Base-by-base conservation (phyloP, 768 basidiomycete genomes). In the Lactarius quietus region DNA sequence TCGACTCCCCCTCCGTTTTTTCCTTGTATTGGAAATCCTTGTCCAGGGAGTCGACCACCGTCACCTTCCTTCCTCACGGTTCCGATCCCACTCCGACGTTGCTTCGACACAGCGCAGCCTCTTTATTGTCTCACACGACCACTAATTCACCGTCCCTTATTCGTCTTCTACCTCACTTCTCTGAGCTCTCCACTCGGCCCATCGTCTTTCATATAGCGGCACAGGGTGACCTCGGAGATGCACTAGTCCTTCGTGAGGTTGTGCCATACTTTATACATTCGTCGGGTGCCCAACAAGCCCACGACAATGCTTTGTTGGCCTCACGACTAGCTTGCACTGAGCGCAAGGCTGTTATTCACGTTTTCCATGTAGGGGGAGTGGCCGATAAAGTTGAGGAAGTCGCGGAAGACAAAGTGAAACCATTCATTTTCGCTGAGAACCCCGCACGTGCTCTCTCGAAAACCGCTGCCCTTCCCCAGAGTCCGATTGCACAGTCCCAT, bases 251-350 rank as follows among this genome's bases (percentile, higher is more conserved):
- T 63, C 87, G 88, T 45, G 84, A 89, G n/a, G 82, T 86, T 23
- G 84, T 92, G 7, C 90, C 91, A 33, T 92, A 88, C 76, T 88
- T 94, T 73, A 70, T 98, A 57, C 80, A 95, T 71, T 95, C 93
- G 6, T 81, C 84, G 39, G 85, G 83, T 1, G 74, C 85, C 4
- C 90, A 93, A 73, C 84, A 93, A 72, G 92, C 94, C 3, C 90
- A 95, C 71, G 92, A 95, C 73, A 88, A 98, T 75, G 90, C 93
- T 29, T 78, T 98, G 39, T 83, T 98, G 20, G 93, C 93, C 17
- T 87, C 92, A 59, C 85, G 88, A 51, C 77, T 98, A 58, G 92
- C 96, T 0, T 81, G 82, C 41, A 74, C 81, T 9, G 85, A 90
- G 70, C 79, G 80, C 62, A 89, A 85, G 70, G 87, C 88, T 6